Conservation (phyloP, 2,329 filamentous ascomycete species). For the Elsinoe necatrix region DNA sequence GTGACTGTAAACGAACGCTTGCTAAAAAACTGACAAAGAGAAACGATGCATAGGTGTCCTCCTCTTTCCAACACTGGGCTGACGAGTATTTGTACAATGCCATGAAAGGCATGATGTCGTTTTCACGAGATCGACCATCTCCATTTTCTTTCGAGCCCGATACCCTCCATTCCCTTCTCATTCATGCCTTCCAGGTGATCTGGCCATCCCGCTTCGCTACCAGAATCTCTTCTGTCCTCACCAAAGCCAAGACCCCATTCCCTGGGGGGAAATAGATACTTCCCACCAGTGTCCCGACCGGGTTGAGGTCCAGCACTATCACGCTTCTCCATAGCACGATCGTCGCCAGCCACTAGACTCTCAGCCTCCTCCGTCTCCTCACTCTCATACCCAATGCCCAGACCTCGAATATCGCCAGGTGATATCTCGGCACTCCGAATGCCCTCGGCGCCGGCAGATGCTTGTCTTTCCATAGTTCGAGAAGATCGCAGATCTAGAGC, state of each 20-base stretch:
- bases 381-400: background rate
- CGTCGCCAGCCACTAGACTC: background rate
- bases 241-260: background rate
- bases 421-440: background rate
- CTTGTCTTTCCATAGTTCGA: background rate
- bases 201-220: background rate
- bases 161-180: background rate
- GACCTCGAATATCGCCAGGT: background rate
- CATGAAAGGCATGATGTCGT: background rate
- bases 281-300: background rate
- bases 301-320: constrained; percentile 10
- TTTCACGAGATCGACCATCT: constrained; percentile 3
- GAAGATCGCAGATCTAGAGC: background rate
- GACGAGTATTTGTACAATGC: background rate
- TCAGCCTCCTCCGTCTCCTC: constrained; percentile 2
- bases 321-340: constrained; percentile 2
- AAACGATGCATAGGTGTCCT: background rate
- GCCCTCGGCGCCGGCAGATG: background rate
- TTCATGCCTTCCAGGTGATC: background rate
- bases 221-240: background rate
- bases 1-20: background rate
- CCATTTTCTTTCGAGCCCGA: background rate
- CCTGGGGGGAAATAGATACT: constrained; percentile 9
- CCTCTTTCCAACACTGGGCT: background rate
- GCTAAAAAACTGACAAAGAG: background rate